Evolutionary conservation across 2,329 filamentous ascomycete genomes (phyloP).

Genomic region (Amylocarpus encephaloides): DNA sequence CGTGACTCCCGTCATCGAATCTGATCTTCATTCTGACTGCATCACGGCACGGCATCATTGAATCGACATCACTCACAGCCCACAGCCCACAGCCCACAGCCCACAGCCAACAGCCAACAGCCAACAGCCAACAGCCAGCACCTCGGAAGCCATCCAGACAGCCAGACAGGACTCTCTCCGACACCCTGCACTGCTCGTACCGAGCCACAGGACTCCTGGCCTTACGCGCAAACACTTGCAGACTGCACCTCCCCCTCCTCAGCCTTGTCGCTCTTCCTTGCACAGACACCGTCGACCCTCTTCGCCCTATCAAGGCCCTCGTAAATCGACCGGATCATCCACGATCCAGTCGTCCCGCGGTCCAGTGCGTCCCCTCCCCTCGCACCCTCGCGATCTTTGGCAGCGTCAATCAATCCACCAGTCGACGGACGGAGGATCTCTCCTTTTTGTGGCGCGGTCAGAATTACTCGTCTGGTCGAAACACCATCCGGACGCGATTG

Average conservation of each 20-base stretch:
- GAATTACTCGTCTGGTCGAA: neutral
- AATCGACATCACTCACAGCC: too few relatives aligned
- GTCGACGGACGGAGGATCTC: neutral
- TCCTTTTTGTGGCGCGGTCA: constrained; percentile 1
- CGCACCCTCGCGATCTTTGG: too few relatives aligned
- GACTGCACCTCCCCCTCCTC: constrained; percentile 1
- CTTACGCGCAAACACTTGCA: neutral
- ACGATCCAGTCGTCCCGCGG: neutral
- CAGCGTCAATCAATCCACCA: too few relatives aligned
- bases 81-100: too few relatives aligned
- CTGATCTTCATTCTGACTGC: too few relatives aligned
- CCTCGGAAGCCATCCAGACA: neutral
- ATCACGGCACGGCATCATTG: too few relatives aligned
- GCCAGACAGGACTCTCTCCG: neutral
- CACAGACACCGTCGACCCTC: neutral
- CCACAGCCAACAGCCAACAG: too few relatives aligned
- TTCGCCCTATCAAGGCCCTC: neutral
- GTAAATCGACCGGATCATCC: neutral
- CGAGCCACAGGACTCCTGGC: neutral
- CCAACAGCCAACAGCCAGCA: too few relatives aligned
- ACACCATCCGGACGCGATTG: neutral
- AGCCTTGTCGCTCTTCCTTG: constrained; percentile 1
- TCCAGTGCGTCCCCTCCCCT: too few relatives aligned
- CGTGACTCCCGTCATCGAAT: too few relatives aligned
- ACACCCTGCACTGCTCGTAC: neutral